Evolutionary conservation across 805 yeast genomes (phyloP).

Genomic region (Zygosaccharomyces siamensis): DNA sequence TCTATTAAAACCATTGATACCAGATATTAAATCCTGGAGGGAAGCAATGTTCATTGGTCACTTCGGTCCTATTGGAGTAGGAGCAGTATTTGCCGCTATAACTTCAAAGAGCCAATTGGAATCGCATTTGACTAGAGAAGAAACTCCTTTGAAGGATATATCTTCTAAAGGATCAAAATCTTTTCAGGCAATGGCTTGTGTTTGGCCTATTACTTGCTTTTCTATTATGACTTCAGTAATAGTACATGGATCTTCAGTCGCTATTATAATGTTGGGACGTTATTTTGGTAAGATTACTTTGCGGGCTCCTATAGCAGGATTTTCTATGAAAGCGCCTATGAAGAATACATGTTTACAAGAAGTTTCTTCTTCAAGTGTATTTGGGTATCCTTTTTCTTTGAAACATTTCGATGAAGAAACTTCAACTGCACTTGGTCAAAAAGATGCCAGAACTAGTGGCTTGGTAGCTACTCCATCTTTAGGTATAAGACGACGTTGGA

Average conservation of each 20-base stretch:
- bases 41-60: constrained; percentile 93
- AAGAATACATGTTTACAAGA: constrained; percentile 75
- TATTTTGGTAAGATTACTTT: constrained; percentile 87
- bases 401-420: constrained; percentile 72
- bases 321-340: constrained; percentile 49
- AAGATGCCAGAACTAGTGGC: constrained; percentile 57
- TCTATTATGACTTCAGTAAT: constrained; percentile 75
- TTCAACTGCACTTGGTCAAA: constrained; percentile 22
- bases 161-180: constrained; percentile 47
- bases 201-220: constrained; percentile 84
- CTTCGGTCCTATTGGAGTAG: constrained; percentile 97
- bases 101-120: constrained; percentile 72
- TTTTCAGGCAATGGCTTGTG: constrained; percentile 53
- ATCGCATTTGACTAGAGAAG: constrained; percentile 42
- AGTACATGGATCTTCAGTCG: constrained; percentile 92
- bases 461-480: constrained; percentile 66
- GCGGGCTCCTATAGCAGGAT: constrained; percentile 81
- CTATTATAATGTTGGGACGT: constrained; percentile 68
- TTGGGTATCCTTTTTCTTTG: constrained; percentile 70
- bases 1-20: constrained; percentile 68
- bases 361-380: constrained; percentile 66
- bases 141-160: constrained; percentile 50
- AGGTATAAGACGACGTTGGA: constrained; percentile 54
- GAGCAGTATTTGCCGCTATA: constrained; percentile 81
- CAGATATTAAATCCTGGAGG: constrained; percentile 86